Percentiles rank a stretch among this genome's conserved stretches.
These are phyloP conservation scores for Lentinula novae-zelandiae DNA, from an alignment of 1,284 basidiomycete species.

Conservation along the genomic window DNA sequence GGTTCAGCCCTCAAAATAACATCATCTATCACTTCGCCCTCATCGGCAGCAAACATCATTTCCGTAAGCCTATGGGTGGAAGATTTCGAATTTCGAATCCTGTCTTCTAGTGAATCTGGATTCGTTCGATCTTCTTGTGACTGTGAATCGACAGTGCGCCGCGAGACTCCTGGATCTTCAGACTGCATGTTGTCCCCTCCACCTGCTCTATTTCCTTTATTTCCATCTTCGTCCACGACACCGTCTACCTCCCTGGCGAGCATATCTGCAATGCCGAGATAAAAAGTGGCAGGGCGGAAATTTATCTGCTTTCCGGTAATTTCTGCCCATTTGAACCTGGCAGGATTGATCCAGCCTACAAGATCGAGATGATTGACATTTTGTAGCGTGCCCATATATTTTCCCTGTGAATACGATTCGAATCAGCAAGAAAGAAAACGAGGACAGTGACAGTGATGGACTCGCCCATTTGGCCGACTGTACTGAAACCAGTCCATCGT, in stretches of 20 bases:
- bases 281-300: conserved; percentile 87
- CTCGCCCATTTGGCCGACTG: conserved; percentile 72
- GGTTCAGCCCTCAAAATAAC: background rate
- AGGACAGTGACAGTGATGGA: background rate
- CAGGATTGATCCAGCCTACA: conserved; percentile 81
- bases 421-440: background rate
- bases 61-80: conserved; percentile 5
- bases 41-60: conserved; percentile 10
- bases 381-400: conserved; percentile 81
- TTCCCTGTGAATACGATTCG: conserved; percentile 46
- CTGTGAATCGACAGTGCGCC: background rate
- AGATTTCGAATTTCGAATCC: background rate
- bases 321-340: conserved; percentile 82
- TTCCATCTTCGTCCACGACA: conserved; percentile 17
- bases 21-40: conserved; percentile 9
- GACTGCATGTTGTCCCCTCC: conserved; percentile 10
- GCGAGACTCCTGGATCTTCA: background rate
- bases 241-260: conserved; percentile 70
- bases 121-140: background rate
- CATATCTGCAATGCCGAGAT: conserved; percentile 75
- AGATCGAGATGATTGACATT: conserved; percentile 93
- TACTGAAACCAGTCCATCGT: conserved; percentile 88
- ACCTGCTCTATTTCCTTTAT: conserved; percentile 12
- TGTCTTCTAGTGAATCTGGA: background rate
- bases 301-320: conserved; percentile 86